Evolutionary conservation across 257 asterid genomes (phyloP).

Genomic region (Solanum paucissectum): DNA sequence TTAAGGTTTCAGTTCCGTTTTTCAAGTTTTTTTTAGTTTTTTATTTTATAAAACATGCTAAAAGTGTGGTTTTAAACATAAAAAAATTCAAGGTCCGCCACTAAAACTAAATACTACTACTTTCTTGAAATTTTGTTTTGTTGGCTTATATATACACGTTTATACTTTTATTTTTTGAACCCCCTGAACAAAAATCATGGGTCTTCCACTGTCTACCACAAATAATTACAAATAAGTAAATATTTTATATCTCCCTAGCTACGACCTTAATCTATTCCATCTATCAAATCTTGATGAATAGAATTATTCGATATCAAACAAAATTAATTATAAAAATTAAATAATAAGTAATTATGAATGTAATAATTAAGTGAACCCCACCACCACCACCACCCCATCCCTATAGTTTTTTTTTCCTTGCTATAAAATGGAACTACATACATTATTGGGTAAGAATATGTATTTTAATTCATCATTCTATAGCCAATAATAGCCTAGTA

Average conservation of each 20-base stretch:
- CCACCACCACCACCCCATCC: neutral
- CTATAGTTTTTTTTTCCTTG: neutral
- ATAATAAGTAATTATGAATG: neutral
- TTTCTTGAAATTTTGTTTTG: too few species aligned
- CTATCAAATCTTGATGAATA: neutral
- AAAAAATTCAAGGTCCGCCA: too few species aligned
- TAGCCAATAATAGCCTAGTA: neutral
- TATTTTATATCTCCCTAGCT: neutral
- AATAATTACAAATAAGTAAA: neutral
- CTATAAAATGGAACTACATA: neutral
- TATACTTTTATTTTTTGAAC: too few species aligned
- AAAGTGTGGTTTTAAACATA: too few species aligned
- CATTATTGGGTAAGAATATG: neutral
- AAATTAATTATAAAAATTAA: neutral
- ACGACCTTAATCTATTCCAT: neutral
- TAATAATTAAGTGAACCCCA: too few species aligned
- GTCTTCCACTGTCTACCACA: neutral
- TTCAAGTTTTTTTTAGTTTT: too few species aligned
- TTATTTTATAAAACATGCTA: too few species aligned
- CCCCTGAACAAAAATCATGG: too few species aligned
- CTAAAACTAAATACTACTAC: too few species aligned
- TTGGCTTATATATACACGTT: too few species aligned
- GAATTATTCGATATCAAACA: neutral
- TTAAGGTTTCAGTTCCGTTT: too few species aligned
- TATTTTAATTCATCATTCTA: neutral